Base-by-base conservation (phyloP, 768 basidiomycete genomes). In the Tubosaeta sp. region DNA sequence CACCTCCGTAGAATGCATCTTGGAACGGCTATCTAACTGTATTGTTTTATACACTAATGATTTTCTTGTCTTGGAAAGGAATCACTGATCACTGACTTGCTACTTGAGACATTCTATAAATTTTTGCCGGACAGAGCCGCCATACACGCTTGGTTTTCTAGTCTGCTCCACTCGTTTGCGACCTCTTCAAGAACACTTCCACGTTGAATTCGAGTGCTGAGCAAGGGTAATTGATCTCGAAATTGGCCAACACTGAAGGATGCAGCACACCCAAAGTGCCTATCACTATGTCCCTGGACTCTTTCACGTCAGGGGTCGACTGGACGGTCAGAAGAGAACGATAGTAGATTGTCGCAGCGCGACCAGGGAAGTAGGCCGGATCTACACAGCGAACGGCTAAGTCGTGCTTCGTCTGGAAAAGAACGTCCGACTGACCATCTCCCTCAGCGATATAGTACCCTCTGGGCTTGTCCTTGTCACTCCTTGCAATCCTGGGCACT, bases 381-480 rank as follows among this genome's bases (percentile, higher is more conserved):
- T 99, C 96, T 97, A 63, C 32, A 44, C 14, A 19, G 24, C 39
- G 38, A 52, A 16, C 19, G 22, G 25, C 24, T 68, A n/a, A 57
- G 46, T 27, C 8, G 18, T 46, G 32, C 49, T 16, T 31, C 35
- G 30, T 31, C n/a, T 22, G 13, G 24, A 12, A 42, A 35, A 7
- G 35, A 41, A 54, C 9, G 45, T 38, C 6, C 12, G n/a, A 66
- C 87, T 46, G 60, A 95, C 95, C 94, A 39, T 80, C 77, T 12
- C 80, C 80, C 64, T 93, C 89, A 62, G 87, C 81, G 71, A 99
- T 86, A 68, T 96, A 99, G 69, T 98, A 99, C 10, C 96, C 96
- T 13, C 77, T 80, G 44, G 72, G 66, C 25, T 82, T 82, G 53
- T 79, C 73, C 32, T 63, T 71, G 60, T 87, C 80, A 29, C 62